Base-by-base conservation (phyloP, 352 stramenopile genomes). In the Pythium sukuiense region DNA sequence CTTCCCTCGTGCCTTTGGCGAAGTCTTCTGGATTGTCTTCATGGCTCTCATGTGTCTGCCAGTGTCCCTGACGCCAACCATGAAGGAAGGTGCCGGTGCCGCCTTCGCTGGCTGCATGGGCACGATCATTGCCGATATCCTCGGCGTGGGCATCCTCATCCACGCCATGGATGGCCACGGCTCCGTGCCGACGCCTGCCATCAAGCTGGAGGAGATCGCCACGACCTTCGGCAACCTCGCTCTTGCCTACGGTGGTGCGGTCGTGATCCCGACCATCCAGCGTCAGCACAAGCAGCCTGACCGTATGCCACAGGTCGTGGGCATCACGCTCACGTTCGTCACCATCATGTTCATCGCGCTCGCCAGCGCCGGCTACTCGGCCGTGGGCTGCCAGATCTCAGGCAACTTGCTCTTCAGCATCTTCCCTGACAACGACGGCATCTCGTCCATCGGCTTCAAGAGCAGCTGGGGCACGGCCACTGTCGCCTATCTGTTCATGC, bases 401-500 rank as follows among this genome's bases (percentile, higher is more conserved):
- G 56, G 63, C 55, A 73, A 73, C 50, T 39, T 75, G 32, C 53
- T 74, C 11, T 62, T 76, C 56, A 59, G 72, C n/a, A 79, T 87
- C 53, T 83, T 75, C 72, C 72, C 72, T 3, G 52, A 80, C 41
- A 55, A 72, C 1, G 24, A 50, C 32, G 69, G 72, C 0, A 62
- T 88, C 14, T 69, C 73, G 0, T 65, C 64, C 30, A 67, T 89
- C 12, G 82, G 82, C 26, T 87, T 90, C 67, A 65, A 58, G 0
- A 41, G 76, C 3, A 61, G 81, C 66, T 65, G 69, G 35, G 81
- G 81, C 7, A 67, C 70, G 16, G 76, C 81, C 6, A 72, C 83
- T 29, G 72, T 87, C 63, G 76, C 76, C 29, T 89, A 84, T 57
- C 69, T 81, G 20, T 81, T 76, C 65, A 86, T 86, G 79, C 82